phyloP scores from a whole-genome alignment of 495 filamentous ascomycete genomes.

The Cryomyces minteri region DNA sequence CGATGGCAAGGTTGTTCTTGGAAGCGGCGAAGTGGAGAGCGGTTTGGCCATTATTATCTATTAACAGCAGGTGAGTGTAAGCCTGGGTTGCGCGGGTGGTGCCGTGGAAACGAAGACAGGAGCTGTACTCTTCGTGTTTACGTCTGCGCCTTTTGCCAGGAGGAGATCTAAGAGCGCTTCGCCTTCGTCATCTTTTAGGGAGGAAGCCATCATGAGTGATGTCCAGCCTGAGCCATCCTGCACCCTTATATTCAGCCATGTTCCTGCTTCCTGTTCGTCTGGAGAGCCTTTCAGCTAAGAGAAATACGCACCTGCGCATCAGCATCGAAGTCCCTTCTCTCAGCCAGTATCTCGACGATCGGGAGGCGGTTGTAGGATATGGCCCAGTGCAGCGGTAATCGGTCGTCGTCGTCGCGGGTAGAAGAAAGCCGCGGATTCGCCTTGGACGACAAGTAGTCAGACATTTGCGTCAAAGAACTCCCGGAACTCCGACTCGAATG shows the following conservation, averaged over 20 bases:
- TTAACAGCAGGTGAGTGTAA: background rate
- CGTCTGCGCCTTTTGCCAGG: slow-evolving; percentile 64
- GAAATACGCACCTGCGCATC: slow-evolving; percentile 52
- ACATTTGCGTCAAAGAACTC: background rate
- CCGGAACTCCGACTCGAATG: slow-evolving; percentile 4
- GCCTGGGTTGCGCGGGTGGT: no score
- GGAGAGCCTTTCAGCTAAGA: background rate
- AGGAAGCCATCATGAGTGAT: slow-evolving; percentile 81
- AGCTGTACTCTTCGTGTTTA: slow-evolving; percentile 51
- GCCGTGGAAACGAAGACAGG: background rate
- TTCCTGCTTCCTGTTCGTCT: background rate
- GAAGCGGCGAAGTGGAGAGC: slow-evolving; percentile 84
- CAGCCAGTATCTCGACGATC: slow-evolving; percentile 52
- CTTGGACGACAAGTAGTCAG: slow-evolving; percentile 18
- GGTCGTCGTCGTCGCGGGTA: slow-evolving; percentile 69
- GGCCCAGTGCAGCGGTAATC: slow-evolving; percentile 91
- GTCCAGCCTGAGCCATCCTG: slow-evolving; percentile 89
- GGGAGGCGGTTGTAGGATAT: slow-evolving; percentile 62
- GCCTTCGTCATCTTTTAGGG: slow-evolving; percentile 48
- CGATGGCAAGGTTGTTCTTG: slow-evolving; percentile 67
- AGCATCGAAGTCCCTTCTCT: slow-evolving; percentile 60
- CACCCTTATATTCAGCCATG: background rate
- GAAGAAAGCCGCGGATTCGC: slow-evolving; percentile 63
- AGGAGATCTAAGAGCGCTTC: slow-evolving; percentile 56
- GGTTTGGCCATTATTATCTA: slow-evolving; percentile 36